Conservation (phyloP, 2,329 filamentous ascomycete species). For the Paraconiothyrium sp. region DNA sequence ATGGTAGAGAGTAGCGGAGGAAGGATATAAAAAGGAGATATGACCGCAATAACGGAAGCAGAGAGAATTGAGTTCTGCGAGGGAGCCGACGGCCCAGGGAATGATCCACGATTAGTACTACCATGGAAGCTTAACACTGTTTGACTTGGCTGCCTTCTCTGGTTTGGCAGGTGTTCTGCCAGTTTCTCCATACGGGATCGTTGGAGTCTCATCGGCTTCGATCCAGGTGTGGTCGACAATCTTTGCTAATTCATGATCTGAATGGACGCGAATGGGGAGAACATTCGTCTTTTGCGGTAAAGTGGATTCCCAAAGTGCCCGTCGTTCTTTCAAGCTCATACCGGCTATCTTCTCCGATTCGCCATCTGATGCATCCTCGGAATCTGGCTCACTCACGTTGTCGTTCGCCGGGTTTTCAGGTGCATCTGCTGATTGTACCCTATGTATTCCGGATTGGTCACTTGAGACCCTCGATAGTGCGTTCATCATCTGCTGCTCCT, state of each 20-base stretch:
- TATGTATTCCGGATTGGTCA: not conserved
- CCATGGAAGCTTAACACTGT: not conserved
- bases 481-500: constrained; percentile 3
- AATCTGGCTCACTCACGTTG: not conserved
- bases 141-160: not conserved
- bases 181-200: not conserved
- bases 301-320: constrained; percentile 9
- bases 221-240: constrained; percentile 7
- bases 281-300: not conserved
- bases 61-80: not conserved
- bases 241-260: not conserved
- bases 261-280: not conserved
- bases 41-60: not conserved
- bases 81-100: not conserved
- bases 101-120: not conserved
- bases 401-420: not conserved
- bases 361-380: not conserved
- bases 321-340: constrained; percentile 5
- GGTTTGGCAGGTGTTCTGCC: not conserved
- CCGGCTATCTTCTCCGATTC: not conserved
- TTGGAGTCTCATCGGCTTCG: constrained; percentile 3
- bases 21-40: not conserved
- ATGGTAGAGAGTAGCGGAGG: not conserved
- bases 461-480: not conserved
- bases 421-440: not conserved